These are phyloP conservation scores for Rosa lucieae DNA, from an alignment of 306 rosid species.

Conservation along the genomic window DNA sequence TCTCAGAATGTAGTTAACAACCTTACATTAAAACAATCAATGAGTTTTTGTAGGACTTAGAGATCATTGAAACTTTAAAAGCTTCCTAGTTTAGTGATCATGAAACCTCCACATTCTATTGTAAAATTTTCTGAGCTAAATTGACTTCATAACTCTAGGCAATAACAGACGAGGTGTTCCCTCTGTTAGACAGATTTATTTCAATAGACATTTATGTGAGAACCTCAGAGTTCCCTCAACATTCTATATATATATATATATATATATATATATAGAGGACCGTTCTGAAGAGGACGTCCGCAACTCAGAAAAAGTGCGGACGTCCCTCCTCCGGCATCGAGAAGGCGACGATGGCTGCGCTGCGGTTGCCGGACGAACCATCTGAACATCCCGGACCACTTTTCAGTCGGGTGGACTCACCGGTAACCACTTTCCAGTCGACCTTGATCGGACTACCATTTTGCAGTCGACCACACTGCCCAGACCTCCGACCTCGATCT, in stretches of 20 bases:
- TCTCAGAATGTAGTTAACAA: background rate
- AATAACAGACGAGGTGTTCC: background rate
- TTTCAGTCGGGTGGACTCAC: too few relatives aligned
- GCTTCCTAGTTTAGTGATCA: background rate
- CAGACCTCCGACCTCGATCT: too few relatives aligned
- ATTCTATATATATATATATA: background rate
- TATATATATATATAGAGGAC: too few relatives aligned
- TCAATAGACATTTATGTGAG: background rate
- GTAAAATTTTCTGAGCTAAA: background rate
- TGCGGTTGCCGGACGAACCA: too few relatives aligned
- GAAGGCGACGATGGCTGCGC: too few relatives aligned
- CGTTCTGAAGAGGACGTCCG: too few relatives aligned
- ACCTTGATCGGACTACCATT: too few relatives aligned
- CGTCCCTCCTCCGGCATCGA: too few relatives aligned
- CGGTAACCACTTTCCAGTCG: too few relatives aligned
- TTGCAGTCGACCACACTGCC: too few relatives aligned
- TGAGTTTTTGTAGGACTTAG: background rate
- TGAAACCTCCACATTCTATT: background rate
- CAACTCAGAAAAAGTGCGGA: too few relatives aligned
- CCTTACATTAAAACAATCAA: background rate
- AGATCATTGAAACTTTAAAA: background rate
- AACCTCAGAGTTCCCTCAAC: conserved; percentile 2
- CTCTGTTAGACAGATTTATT: background rate
- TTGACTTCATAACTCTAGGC: background rate
- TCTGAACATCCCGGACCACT: too few relatives aligned